Evolutionary conservation across 306 rosid genomes (phyloP).

Genomic region (Hylodesmum podocarpum): DNA sequence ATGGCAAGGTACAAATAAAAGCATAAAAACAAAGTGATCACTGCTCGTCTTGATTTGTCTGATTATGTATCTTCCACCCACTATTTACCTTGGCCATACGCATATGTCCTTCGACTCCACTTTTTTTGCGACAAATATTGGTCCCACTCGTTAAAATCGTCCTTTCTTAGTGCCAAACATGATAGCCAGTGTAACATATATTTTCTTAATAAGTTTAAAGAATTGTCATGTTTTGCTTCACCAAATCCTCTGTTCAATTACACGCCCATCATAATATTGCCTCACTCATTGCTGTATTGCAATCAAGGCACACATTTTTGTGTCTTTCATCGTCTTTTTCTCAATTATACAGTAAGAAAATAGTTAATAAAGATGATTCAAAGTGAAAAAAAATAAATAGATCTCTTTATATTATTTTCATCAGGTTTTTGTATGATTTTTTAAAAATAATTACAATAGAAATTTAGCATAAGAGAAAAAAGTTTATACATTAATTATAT

Average conservation of each 20-base stretch:
- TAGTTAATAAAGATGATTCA: too few species aligned
- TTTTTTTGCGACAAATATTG: neutral
- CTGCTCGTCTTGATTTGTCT: neutral
- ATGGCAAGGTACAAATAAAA: neutral
- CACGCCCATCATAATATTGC: neutral
- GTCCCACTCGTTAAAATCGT: conserved; percentile 11
- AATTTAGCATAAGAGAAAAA: too few species aligned
- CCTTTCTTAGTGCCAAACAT: neutral
- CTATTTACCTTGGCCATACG: neutral
- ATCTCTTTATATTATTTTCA: too few species aligned
- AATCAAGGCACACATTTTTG: too few species aligned
- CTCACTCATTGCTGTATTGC: too few species aligned
- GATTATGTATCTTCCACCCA: neutral
- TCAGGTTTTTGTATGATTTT: too few species aligned
- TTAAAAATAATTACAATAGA: too few species aligned
- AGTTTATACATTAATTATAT: too few species aligned
- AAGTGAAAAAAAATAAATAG: too few species aligned
- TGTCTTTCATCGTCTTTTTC: too few species aligned
- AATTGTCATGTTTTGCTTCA: neutral
- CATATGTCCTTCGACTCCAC: neutral
- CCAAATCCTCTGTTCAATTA: neutral
- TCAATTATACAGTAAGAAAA: too few species aligned
- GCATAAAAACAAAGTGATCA: too few species aligned
- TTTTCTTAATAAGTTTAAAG: neutral
- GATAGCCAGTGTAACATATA: neutral